These are phyloP conservation scores for Xenoacremonium recifei DNA, from an alignment of 2,329 filamentous ascomycete genomes.

Conservation along the genomic window DNA sequence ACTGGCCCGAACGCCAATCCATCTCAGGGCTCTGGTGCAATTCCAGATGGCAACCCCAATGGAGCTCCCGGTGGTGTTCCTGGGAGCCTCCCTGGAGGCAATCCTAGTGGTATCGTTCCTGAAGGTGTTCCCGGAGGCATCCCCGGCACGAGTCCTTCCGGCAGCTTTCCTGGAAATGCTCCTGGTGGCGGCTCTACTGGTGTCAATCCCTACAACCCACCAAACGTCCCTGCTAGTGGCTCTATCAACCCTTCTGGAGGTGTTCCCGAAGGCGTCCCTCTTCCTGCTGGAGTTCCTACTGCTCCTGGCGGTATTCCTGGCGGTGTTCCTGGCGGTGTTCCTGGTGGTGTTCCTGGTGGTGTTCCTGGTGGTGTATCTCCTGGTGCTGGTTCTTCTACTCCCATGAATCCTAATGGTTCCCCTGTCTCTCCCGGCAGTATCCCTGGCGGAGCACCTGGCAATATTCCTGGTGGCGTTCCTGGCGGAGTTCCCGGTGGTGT, in stretches of 20 bases:
- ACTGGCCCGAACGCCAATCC: conserved; percentile 6
- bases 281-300: too few relatives aligned
- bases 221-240: too few relatives aligned
- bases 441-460: conserved; percentile 7
- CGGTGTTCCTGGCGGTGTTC: conserved; percentile 1
- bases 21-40: background rate
- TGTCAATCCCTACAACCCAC: too few relatives aligned
- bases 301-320: background rate
- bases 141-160: too few relatives aligned
- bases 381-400: too few relatives aligned
- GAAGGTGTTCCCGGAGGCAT: conserved; percentile 12
- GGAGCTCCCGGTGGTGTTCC: background rate
- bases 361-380: conserved; percentile 11
- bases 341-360: conserved; percentile 11
- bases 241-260: too few relatives aligned
- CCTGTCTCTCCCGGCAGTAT: conserved; percentile 8
- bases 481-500: conserved; percentile 4
- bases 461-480: conserved; percentile 15
- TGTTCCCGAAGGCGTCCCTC: too few relatives aligned
- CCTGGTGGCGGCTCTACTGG: too few relatives aligned
- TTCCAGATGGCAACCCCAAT: background rate
- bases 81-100: background rate
- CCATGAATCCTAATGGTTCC: conserved; percentile 12
- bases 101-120: conserved; percentile 7
- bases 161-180: too few relatives aligned